Conservation (phyloP, 2,329 filamentous ascomycete genomes). For the Rutstroemia sp. region DNA sequence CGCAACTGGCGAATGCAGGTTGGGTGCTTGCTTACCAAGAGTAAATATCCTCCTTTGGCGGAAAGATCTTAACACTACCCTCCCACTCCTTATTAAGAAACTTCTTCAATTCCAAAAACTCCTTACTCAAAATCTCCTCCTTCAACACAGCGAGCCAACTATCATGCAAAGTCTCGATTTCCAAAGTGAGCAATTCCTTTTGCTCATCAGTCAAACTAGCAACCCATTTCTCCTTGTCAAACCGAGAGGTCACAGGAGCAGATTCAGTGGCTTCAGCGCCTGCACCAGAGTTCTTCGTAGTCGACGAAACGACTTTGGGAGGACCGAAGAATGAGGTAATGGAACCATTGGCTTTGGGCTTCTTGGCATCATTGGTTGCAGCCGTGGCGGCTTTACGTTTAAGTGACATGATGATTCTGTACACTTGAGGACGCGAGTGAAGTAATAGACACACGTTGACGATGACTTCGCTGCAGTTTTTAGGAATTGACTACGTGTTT, state of each 20-base stretch:
- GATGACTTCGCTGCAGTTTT: not conserved
- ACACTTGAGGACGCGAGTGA: constrained; percentile 5
- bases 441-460: constrained; percentile 20
- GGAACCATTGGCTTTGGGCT: constrained; percentile 64
- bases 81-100: constrained; percentile 76
- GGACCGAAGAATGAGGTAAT: constrained; percentile 85
- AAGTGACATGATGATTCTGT: constrained; percentile 32
- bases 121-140: constrained; percentile 69
- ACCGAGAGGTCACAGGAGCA: constrained; percentile 41
- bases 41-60: constrained; percentile 83
- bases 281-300: constrained; percentile 32
- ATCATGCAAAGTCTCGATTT: constrained; percentile 86
- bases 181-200: constrained; percentile 71
- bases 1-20: not conserved
- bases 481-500: not conserved
- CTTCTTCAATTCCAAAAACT: constrained; percentile 81
- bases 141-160: constrained; percentile 88
- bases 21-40: constrained; percentile 60
- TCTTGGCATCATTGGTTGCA: constrained; percentile 51
- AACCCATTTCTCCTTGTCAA: constrained; percentile 90
- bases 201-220: constrained; percentile 72
- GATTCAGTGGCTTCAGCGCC: constrained; percentile 23
- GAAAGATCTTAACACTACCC: constrained; percentile 73
- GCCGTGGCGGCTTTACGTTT: constrained; percentile 60
- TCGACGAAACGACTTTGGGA: constrained; percentile 35